Conservation (phyloP, 2,329 filamentous ascomycete species). For the Orbilia oligospora region DNA sequence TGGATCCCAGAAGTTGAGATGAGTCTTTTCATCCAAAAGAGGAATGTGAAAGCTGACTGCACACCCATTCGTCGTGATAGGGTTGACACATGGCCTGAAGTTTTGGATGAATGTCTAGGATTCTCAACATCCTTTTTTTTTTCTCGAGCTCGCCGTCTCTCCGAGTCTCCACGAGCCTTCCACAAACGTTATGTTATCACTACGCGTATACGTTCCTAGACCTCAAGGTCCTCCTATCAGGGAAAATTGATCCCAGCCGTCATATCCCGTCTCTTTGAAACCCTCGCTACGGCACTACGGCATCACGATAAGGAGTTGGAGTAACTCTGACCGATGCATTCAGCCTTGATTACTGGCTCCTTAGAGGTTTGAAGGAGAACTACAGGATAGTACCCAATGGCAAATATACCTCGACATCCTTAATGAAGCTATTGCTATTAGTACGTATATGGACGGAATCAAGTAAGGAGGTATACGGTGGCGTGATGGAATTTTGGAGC, state of each 20-base stretch:
- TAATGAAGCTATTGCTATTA: constrained; percentile 40
- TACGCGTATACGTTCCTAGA: constrained; percentile 5
- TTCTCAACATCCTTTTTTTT: constrained; percentile 22
- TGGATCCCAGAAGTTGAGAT: constrained; percentile 45
- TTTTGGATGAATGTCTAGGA: constrained; percentile 25
- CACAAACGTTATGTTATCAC: constrained; percentile 25
- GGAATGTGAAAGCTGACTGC: constrained; percentile 24
- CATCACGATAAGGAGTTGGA: constrained; percentile 31
- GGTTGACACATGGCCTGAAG: constrained; percentile 24
- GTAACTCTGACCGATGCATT: constrained; percentile 39
- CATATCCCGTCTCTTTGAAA: constrained; percentile 24
- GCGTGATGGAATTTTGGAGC: constrained; percentile 45
- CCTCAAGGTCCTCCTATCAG: constrained; percentile 18
- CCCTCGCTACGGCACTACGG: constrained; percentile 21
- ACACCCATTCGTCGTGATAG: constrained; percentile 19
- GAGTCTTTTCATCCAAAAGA: constrained; percentile 31
- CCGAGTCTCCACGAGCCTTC: constrained; percentile 24
- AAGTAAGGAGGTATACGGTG: constrained; percentile 42
- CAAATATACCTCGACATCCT: constrained; percentile 56
- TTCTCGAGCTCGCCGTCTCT: constrained; percentile 26
- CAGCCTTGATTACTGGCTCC: constrained; percentile 36
- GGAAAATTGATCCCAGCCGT: constrained; percentile 24
- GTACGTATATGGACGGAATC: constrained; percentile 28
- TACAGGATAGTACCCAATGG: constrained; percentile 49
- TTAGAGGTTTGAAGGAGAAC: not conserved